Base-by-base conservation (phyloP, 1,284 basidiomycete species). In the Microbotryum violaceum region DNA sequence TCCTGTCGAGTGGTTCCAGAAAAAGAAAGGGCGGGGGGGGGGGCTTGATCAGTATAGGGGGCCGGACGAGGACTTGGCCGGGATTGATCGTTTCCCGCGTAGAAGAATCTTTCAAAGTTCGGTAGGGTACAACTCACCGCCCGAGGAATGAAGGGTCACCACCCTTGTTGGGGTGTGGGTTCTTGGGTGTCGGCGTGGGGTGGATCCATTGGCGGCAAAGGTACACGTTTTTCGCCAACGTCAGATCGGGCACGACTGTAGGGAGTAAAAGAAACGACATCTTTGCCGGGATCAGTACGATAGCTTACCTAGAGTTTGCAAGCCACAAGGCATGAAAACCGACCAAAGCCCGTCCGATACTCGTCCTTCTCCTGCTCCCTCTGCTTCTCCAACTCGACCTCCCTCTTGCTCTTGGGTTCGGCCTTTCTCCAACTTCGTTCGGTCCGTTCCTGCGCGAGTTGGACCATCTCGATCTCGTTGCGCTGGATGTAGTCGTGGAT, bases 91-190 rank as follows among this genome's bases (percentile, higher is more conserved):
- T 12, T 9, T 14, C 16, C 14, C 37, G 12, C 37, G 37, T 12
- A 12, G 23, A 31, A 16, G 1, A 49, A 49, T 16, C 48, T 29
- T 4, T 29, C 51, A 23, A 31, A 25, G 6, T 9, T 18, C 1
- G 3, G 9, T 18, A 8, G 4, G 20, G 7, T 20, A 52, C 7
- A 20, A 31, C 51, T 53, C 4, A 60, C 60, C 67, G 64, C 2
- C 65, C 65, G 14, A 69, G 54, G 65, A 63, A 69, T 3, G 65
- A 66, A 4, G 67, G 67, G 47, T 69, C 67, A 23, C 67, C 67
- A 10, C 67, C 67, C 37, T 66, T 67, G 2, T 50, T 37, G 44
- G 31, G 37, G 3, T 33, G 37, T 8, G 23, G 27, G 55, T 64
- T 61, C 53, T 64, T 63, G 23, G 47, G 44, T 6, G 58, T 27